These are phyloP conservation scores for Beverwykella pulmonaria DNA, from an alignment of 495 filamentous ascomycete genomes.

Conservation along the genomic window DNA sequence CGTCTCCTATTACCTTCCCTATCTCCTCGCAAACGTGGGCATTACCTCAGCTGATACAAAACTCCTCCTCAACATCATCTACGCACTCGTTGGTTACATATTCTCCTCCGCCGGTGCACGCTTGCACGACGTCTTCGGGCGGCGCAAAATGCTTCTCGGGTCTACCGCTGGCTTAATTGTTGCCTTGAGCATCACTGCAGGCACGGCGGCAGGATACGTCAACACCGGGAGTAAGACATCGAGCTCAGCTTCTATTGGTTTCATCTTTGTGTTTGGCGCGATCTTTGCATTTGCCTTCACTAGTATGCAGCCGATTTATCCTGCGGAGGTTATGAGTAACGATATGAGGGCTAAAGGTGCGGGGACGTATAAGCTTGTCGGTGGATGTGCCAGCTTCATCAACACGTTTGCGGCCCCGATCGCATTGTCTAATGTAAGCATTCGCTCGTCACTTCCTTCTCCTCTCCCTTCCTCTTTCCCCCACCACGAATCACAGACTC, in stretches of 20 bases:
- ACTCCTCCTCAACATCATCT: slow-evolving; percentile 36
- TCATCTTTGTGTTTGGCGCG: slow-evolving; percentile 32
- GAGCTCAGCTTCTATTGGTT: slow-evolving; percentile 22
- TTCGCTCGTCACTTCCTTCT: neutral
- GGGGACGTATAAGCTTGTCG: slow-evolving; percentile 32
- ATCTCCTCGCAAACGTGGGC: slow-evolving; percentile 29
- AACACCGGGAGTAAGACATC: slow-evolving; percentile 22
- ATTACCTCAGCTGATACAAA: slow-evolving; percentile 22
- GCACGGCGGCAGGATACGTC: slow-evolving; percentile 30
- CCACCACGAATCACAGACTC: too few species aligned
- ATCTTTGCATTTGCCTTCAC: slow-evolving; percentile 30
- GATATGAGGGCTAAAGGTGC: slow-evolving; percentile 38
- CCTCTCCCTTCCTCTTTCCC: neutral
- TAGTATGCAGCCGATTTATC: slow-evolving; percentile 33
- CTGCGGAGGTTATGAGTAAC: slow-evolving; percentile 34
- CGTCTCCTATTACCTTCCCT: slow-evolving; percentile 32
- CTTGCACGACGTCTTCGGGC: slow-evolving; percentile 34
- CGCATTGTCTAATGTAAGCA: slow-evolving; percentile 22
- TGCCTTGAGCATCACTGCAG: slow-evolving; percentile 28
- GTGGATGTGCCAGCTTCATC: slow-evolving; percentile 32
- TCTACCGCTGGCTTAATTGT: slow-evolving; percentile 28
- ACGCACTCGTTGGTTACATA: slow-evolving; percentile 31
- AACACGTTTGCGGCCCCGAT: slow-evolving; percentile 29
- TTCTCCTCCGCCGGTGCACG: slow-evolving; percentile 34
- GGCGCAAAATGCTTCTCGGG: slow-evolving; percentile 37